These are phyloP conservation scores for Colletotrichum sp. DNA, from an alignment of 2,329 filamentous ascomycete species.

Conservation along the genomic window DNA sequence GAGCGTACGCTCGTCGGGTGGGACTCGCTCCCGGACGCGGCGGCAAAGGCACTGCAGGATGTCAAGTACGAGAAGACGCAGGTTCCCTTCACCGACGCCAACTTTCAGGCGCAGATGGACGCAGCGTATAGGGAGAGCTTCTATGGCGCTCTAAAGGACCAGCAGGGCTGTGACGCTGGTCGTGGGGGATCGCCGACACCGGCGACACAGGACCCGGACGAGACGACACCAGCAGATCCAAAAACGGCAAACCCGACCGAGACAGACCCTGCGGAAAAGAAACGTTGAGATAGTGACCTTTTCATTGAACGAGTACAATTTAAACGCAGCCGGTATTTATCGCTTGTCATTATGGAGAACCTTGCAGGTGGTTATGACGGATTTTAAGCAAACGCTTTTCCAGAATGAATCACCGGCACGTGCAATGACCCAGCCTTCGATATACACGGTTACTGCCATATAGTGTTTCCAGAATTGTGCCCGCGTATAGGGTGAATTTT, in stretches of 20 bases:
- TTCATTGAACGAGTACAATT: background rate
- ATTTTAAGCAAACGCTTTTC: too few relatives aligned
- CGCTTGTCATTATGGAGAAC: too few relatives aligned
- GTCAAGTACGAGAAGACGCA: background rate
- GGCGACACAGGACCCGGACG: background rate
- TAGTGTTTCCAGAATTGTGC: too few relatives aligned
- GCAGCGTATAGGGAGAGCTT: background rate
- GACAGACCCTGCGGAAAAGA: background rate
- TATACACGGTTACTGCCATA: too few relatives aligned
- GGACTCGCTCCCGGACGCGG: background rate
- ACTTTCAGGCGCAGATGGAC: background rate
- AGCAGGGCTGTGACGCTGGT: background rate
- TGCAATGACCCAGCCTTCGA: too few relatives aligned
- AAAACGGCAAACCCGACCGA: rapidly evolving
- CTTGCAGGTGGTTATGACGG: too few relatives aligned
- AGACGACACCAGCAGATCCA: background rate
- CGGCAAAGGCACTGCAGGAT: background rate
- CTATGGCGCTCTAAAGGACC: background rate
- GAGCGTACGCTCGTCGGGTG: background rate
- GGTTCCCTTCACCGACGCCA: background rate
- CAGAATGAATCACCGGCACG: too few relatives aligned
- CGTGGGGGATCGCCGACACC: background rate
- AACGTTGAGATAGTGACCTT: background rate
- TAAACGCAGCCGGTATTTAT: too few relatives aligned
- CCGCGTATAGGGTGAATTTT: too few relatives aligned